Conservation (phyloP, 106 monocot genomes). For the Acorus gramineus region DNA sequence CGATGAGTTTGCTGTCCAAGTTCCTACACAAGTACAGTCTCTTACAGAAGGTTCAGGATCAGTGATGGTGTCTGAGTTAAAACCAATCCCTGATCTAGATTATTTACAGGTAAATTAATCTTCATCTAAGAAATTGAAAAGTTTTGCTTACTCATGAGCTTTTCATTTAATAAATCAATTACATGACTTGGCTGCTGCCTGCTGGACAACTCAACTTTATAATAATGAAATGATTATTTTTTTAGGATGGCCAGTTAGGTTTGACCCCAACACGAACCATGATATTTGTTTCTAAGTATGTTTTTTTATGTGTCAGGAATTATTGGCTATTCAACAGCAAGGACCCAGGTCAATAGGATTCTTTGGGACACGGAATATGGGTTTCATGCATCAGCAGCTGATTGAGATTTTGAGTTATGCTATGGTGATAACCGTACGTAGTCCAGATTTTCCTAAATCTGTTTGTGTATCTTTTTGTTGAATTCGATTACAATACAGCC, state of each 20-base stretch:
- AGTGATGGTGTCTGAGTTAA: conserved; percentile 66
- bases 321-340: conserved; percentile 94
- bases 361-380: conserved; percentile 98
- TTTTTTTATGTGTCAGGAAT: conserved; percentile 39
- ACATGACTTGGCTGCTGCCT: too few relatives aligned
- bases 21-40: conserved; percentile 83
- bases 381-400: conserved; percentile 98
- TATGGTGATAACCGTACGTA: conserved; percentile 89
- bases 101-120: conserved; percentile 68
- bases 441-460: not conserved
- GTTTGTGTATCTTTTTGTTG: too few relatives aligned
- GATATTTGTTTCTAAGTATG: not conserved
- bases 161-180: too few relatives aligned
- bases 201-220: too few relatives aligned
- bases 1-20: conserved; percentile 33
- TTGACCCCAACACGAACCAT: too few relatives aligned
- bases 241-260: too few relatives aligned
- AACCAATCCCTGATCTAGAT: conserved; percentile 86
- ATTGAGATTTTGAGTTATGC: conserved; percentile 98
- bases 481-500: not conserved
- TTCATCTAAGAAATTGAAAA: not conserved
- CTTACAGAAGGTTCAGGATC: conserved; percentile 68
- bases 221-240: too few relatives aligned
- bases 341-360: conserved; percentile 95
- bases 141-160: too few relatives aligned